phyloP scores from a whole-genome alignment of 2,329 filamentous ascomycete species.

The Venturia aucupariae region DNA sequence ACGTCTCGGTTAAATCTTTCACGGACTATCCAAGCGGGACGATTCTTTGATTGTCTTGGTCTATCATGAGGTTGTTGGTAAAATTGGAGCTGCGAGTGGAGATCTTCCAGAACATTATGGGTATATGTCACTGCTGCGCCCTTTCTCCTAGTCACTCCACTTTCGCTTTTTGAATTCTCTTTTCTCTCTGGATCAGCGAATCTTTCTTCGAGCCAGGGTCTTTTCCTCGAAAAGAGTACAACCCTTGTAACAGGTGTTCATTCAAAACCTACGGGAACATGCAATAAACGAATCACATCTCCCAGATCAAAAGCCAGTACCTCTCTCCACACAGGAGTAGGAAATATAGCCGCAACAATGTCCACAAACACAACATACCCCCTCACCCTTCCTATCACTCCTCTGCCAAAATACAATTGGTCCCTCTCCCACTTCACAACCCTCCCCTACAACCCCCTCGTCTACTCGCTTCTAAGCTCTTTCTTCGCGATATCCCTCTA shows the following conservation, averaged over 20 bases:
- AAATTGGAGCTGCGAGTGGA: neutral
- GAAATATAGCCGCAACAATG: neutral
- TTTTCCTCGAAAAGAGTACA: no score
- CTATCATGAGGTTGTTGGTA: neutral
- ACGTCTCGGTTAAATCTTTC: neutral
- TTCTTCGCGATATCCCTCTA: slow-evolving; percentile 12
- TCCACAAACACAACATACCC: neutral
- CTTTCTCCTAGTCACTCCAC: neutral
- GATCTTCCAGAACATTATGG: neutral
- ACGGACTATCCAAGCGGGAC: neutral
- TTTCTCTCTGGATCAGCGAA: neutral
- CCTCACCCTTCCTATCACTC: neutral
- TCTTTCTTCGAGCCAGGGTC: no score
- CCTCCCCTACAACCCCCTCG: slow-evolving; percentile 2
- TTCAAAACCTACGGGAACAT: no score
- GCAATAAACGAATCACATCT: no score
- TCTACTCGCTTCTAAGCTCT: slow-evolving; percentile 7
- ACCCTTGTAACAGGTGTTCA: no score
- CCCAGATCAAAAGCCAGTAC: no score
- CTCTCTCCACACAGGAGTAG: no score
- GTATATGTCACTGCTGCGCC: neutral
- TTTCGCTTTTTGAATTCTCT: neutral
- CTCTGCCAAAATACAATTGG: slow-evolving; percentile 4
- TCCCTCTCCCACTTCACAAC: slow-evolving; percentile 10
- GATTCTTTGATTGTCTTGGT: no score